Base-by-base conservation (phyloP, 1,139 yeast species). In the Magnusiomyces tetraspermus region DNA sequence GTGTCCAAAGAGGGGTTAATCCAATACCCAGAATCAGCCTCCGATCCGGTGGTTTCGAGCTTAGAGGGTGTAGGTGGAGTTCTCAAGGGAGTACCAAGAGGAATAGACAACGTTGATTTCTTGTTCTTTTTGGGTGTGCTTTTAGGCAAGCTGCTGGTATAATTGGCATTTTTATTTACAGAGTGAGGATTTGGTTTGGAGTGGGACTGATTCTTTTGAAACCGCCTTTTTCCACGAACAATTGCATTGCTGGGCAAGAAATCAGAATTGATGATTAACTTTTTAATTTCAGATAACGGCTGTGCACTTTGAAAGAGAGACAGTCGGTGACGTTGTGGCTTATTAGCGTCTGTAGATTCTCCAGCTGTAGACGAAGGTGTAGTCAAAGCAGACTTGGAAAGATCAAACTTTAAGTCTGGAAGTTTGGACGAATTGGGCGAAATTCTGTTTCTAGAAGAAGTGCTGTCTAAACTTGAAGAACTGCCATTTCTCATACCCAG, bases 1-100 rank as follows among this genome's bases (percentile, higher is more conserved):
- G 78, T 80, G 1, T 72, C 72, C n/a, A 86, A 71, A 0, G 85
- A 68, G 0, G 97, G 97, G 1, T 82, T 75, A 55, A 88, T 80
- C 94, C 96, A 89, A 66, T 89, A 89, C 1, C 82, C 89, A 37
- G 74, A 74, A 22, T 64, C 63, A 19, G 63, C 54, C 1, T 67
- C 63, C 17, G 58, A 56, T 48, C 57, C 58, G 55, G 59, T 55
- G 48, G 58, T 55, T 30, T 57, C 63, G 36, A 57, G 59, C 1
- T 59, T 49, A 21, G 49, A 54, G 21, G 47, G 28, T 17, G 28
- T 44, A 22, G 47, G 37, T 6, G 47, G 47, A n/a, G 26, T 44
- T 17, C 47, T 17, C 13, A 30, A 13, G 8, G 47, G 37, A n/a
- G 47, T 44, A 8, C 47, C 47, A 28, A 44, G 38, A 44, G 38